phyloP scores from a whole-genome alignment of 2,329 filamentous ascomycete species.

The Sporothrix pallida region DNA sequence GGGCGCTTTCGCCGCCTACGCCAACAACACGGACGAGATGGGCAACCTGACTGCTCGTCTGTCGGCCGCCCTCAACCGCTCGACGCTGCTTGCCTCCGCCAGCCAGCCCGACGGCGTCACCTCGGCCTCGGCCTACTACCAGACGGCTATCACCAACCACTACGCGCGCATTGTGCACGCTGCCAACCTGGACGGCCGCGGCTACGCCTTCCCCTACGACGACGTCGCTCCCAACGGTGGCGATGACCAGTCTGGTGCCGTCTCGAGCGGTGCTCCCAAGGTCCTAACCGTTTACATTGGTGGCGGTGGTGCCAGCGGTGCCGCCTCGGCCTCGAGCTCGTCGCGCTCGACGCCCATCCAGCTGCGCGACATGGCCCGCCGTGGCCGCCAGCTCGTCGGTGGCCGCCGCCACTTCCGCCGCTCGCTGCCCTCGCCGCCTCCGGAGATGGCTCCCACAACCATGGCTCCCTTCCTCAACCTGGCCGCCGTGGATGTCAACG shows the following conservation, averaged over 20 bases:
- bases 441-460: neutral
- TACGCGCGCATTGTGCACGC: conserved; percentile 70
- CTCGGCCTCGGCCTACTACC: conserved; percentile 62
- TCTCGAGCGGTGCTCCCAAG: conserved; percentile 62
- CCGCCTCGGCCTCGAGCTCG: conserved; percentile 16
- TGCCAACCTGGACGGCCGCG: conserved; percentile 62
- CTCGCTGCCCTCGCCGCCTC: conserved; percentile 26
- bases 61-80: conserved; percentile 76
- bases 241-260: conserved; percentile 65
- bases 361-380: conserved; percentile 37
- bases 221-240: conserved; percentile 65
- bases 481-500: neutral
- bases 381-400: conserved; percentile 36
- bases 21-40: conserved; percentile 52
- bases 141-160: conserved; percentile 64
- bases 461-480: conserved; percentile 28
- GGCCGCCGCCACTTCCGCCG: conserved; percentile 34
- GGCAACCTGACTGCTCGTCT: conserved; percentile 74
- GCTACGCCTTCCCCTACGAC: conserved; percentile 76
- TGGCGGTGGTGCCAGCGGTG: conserved; percentile 30
- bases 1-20: conserved; percentile 61
- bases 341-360: conserved; percentile 32
- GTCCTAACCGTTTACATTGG: conserved; percentile 43
- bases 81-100: conserved; percentile 64
- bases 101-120: conserved; percentile 59